Evolutionary conservation across 768 basidiomycete genomes (phyloP).

Genomic region (Cystofilobasidium bisporidii): DNA sequence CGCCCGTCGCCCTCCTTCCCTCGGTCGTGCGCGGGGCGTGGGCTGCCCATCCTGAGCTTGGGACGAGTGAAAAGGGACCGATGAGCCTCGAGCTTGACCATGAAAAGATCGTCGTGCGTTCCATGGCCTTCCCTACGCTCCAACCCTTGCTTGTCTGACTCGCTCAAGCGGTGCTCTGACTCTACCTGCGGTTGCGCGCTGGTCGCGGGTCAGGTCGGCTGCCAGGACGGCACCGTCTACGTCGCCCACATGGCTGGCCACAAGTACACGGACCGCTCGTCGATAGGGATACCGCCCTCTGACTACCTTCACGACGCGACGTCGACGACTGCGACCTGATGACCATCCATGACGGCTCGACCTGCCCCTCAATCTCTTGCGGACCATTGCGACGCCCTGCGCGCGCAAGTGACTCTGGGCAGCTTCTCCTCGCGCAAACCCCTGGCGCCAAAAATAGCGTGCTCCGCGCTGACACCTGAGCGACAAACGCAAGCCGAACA

Average conservation of each 20-base stretch:
- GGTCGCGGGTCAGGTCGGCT: neutral
- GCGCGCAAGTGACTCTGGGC: no score
- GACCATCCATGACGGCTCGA: neutral
- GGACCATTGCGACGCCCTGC: no score
- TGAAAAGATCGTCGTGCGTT: conserved; percentile 14
- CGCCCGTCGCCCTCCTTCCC: neutral
- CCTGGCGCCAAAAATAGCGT: no score
- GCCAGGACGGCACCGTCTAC: neutral
- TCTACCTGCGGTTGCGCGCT: no score
- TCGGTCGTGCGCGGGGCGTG: conserved; percentile 5
- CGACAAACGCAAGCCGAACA: no score
- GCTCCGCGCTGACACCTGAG: no score
- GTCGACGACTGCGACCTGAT: neutral
- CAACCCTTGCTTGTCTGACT: neutral
- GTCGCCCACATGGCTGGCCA: neutral
- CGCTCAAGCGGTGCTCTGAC: no score
- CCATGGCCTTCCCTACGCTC: neutral
- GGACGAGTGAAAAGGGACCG: neutral
- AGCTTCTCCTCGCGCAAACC: no score
- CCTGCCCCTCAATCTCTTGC: no score
- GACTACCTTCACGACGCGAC: no score
- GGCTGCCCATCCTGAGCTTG: neutral
- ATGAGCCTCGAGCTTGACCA: conserved; percentile 15
- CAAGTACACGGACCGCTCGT: no score
- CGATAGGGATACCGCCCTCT: no score